A percentile compares a stretch with the other conserved stretches of the same genome.
Evolutionary conservation across 345 rosid genomes (phyloP).

Genomic region (Limnanthes douglasii): DNA sequence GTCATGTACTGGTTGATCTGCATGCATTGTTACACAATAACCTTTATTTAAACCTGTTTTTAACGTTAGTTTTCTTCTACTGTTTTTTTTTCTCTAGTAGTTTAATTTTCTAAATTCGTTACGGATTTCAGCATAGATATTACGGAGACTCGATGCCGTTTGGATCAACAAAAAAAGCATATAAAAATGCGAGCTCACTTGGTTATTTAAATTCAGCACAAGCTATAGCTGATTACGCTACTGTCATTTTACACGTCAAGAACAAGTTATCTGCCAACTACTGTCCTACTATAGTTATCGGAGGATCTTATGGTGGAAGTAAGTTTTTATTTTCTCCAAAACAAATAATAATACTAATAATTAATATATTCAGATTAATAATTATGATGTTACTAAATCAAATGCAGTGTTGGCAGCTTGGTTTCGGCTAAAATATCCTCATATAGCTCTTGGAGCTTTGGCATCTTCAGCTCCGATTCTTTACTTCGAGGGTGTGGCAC

Average conservation of each 20-base stretch:
- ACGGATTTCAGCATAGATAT: conserved; percentile 28
- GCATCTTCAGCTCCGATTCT: conserved; percentile 69
- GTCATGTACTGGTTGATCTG: no score
- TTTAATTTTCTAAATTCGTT: not conserved
- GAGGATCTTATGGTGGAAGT: conserved; percentile 84
- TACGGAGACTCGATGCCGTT: conserved; percentile 41
- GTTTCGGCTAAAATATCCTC: conserved; percentile 65
- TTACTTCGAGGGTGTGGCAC: conserved; percentile 30
- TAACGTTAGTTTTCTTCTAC: not conserved
- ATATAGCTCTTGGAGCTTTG: conserved; percentile 40
- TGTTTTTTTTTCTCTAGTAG: not conserved
- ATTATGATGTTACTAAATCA: not conserved
- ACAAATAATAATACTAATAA: not conserved
- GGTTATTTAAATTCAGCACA: conserved; percentile 48
- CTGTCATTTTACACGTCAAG: conserved; percentile 30
- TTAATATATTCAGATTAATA: not conserved
- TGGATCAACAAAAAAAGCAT: conserved; percentile 26
- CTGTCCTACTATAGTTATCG: conserved; percentile 47
- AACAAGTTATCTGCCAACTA: conserved; percentile 13
- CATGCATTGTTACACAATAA: no score
- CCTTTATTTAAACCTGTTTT: not conserved
- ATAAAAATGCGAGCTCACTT: conserved; percentile 22
- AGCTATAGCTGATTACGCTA: conserved; percentile 51
- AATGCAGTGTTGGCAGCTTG: conserved; percentile 47
- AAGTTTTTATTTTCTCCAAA: conserved; percentile 7